Conservation (phyloP, 371 early-diverging fungal species). For the Haplosporangium sp. region DNA sequence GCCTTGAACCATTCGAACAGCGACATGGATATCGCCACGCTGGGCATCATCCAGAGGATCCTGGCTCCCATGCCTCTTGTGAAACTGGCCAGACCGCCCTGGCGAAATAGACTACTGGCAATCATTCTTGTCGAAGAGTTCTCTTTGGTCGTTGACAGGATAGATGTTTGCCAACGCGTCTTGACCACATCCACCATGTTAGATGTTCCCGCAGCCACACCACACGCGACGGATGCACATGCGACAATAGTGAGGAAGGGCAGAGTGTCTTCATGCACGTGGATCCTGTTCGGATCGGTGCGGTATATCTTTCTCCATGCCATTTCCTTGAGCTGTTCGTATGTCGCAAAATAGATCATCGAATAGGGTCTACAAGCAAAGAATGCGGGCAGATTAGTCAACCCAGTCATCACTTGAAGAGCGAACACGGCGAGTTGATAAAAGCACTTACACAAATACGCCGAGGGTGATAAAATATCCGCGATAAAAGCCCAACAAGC, state of each 20-base stretch:
- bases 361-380: constrained; percentile 57
- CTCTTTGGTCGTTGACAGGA: constrained; percentile 39
- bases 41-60: constrained; percentile 78
- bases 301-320: constrained; percentile 21
- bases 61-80: constrained; percentile 73
- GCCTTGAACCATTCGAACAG: constrained; percentile 79
- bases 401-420: no score
- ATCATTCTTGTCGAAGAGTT: constrained; percentile 55
- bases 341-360: constrained; percentile 79
- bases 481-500: constrained; percentile 75
- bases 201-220: constrained; percentile 69
- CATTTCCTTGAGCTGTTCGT: constrained; percentile 77
- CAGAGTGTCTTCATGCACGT: constrained; percentile 22
- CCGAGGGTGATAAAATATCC: constrained; percentile 80
- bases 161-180: constrained; percentile 82
- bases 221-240: constrained; percentile 71
- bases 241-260: constrained; percentile 65
- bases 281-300: neutral
- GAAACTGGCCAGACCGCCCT: constrained; percentile 72
- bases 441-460: constrained; percentile 68
- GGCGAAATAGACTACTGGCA: constrained; percentile 64
- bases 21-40: constrained; percentile 77
- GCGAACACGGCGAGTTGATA: no score
- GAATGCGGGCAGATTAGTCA: no score
- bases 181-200: constrained; percentile 86